Base-by-base conservation (phyloP, 1,284 basidiomycete species). In the Wallemia ichthyophaga region DNA sequence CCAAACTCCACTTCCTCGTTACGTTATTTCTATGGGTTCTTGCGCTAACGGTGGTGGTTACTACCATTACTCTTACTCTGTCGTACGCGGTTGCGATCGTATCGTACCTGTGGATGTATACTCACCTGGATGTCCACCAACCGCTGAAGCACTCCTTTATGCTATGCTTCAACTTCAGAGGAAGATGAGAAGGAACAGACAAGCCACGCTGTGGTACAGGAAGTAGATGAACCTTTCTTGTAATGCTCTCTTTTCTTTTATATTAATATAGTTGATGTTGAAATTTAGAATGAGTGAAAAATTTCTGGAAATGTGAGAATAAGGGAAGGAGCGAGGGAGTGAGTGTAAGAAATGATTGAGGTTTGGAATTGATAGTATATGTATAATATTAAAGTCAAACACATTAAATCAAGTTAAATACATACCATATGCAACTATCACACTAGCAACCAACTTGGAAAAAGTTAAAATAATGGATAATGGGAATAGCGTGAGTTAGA, bases 11-110 rank as follows among this genome's bases (percentile, higher is more conserved):
- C 23, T 27, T 32, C 32, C 65, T 79, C 82, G 85, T 66, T 98
- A 92, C 92, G 94, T 99, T 61, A 86, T 98, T 68, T 94, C 88
- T 26, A 98, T 99, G 94, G 94, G 94, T 58, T 94, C 88, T 15
- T 99, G 94, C 69, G 94, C 94, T 24, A 98, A 98, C 71, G 92
- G 92, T 33, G 91, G 91, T 62, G 92, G 91, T 11, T 98, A 96
- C 74, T 96, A 95, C 70, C 88, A 94, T 71, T 89, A 96, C 73
- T 94, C 89, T 31, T 99, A 99, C 74, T 89, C 89, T 37, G 94
- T 99, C 62, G 94, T 98, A 26, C 81, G 94, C 62, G 94, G 94
- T n/a, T 98, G 94, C 70, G 94, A 99, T 73, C 81, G 94, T 58
- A 91, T 99, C 66, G 91, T 99, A 1, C 94, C 94, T 5, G 92